Evolutionary conservation across 2,329 filamentous ascomycete genomes (phyloP).

Genomic region (Taxawa tesnikishii): DNA sequence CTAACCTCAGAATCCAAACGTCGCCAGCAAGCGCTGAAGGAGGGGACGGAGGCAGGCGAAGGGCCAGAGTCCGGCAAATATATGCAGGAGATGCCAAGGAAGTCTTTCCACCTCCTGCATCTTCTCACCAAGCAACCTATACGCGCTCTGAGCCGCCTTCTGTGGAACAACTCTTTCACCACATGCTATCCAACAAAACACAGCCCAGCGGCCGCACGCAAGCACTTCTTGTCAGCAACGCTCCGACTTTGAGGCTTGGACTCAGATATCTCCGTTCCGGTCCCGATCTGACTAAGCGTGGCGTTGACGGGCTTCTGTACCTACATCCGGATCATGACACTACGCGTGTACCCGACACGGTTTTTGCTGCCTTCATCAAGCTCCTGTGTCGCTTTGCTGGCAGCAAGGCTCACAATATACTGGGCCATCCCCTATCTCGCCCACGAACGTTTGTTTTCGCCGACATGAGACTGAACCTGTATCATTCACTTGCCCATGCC

Average conservation of each 20-base stretch:
- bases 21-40: background rate
- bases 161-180: slow-evolving; percentile 43
- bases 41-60: slow-evolving; percentile 2
- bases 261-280: slow-evolving; percentile 32
- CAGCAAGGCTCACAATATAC: background rate
- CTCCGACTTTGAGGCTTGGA: slow-evolving; percentile 35
- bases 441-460: background rate
- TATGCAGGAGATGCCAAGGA: slow-evolving; percentile 51
- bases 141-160: slow-evolving; percentile 49
- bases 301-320: slow-evolving; percentile 1
- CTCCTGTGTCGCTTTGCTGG: slow-evolving; percentile 32
- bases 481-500: slow-evolving; percentile 14
- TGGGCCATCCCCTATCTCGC: too few species aligned
- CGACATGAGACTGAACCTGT: slow-evolving; percentile 4
- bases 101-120: slow-evolving; percentile 39
- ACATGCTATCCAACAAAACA: slow-evolving; percentile 40
- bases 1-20: slow-evolving; percentile 27
- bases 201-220: slow-evolving; percentile 24
- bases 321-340: slow-evolving; percentile 10
- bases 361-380: slow-evolving; percentile 40
- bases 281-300: background rate
- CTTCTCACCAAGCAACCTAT: slow-evolving; percentile 54
- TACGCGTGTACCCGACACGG: slow-evolving; percentile 19
- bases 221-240: slow-evolving; percentile 42
- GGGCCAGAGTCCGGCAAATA: slow-evolving; percentile 13